Percentiles rank a stretch among this genome's conserved stretches.
phyloP scores from a whole-genome alignment of 108 stramenopile species.

The Heterococcus sp. region DNA sequence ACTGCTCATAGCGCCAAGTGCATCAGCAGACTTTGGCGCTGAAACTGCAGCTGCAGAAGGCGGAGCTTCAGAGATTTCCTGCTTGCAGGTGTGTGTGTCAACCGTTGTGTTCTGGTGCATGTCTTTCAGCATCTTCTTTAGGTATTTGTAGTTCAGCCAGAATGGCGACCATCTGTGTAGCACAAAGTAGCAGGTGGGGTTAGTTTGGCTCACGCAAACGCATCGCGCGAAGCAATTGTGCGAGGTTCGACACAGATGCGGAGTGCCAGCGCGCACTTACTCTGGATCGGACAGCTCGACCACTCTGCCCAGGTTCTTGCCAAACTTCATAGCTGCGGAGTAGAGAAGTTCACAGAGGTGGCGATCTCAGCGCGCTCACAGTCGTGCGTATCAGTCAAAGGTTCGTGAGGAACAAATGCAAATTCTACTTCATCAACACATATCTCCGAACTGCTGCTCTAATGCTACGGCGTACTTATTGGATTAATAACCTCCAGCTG shows the following conservation, averaged over 20 bases:
- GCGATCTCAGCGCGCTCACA: too few relatives aligned
- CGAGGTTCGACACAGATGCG: too few relatives aligned
- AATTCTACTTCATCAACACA: too few relatives aligned
- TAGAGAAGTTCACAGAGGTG: background rate
- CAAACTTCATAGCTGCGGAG: conserved; percentile 44
- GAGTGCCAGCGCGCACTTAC: too few relatives aligned
- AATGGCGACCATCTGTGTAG: conserved; percentile 60
- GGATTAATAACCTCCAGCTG: too few relatives aligned
- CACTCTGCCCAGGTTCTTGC: conserved; percentile 55
- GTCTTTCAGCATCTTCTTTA: conserved; percentile 82
- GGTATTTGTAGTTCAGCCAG: conserved; percentile 64
- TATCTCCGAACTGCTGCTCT: too few relatives aligned
- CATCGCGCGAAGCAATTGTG: too few relatives aligned
- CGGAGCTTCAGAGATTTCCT: background rate
- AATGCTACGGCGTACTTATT: too few relatives aligned
- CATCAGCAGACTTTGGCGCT: background rate
- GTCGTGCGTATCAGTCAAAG: too few relatives aligned
- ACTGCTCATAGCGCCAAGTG: conserved; percentile 2
- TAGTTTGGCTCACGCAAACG: too few relatives aligned
- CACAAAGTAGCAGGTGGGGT: too few relatives aligned
- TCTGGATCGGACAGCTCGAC: conserved; percentile 58
- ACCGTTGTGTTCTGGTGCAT: background rate
- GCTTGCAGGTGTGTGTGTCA: background rate
- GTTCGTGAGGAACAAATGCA: too few relatives aligned
- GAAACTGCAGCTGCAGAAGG: background rate